Evolutionary conservation across 2,329 filamentous ascomycete genomes (phyloP).

Genomic region (Gyromitra esculenta): DNA sequence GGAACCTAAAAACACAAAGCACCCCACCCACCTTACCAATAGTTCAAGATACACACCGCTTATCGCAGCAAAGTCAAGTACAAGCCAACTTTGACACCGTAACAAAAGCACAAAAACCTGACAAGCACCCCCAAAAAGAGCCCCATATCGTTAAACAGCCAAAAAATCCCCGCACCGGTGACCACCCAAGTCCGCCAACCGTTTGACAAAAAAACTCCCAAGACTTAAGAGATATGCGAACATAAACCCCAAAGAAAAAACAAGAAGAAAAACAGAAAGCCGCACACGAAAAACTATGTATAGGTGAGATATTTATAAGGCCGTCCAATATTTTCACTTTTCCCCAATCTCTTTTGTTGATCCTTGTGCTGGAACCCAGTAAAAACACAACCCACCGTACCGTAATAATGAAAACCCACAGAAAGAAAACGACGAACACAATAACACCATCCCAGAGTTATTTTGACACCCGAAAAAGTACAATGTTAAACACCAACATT

Average conservation of each 20-base stretch:
- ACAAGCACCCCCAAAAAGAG: slow-evolving; percentile 53
- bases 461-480: slow-evolving; percentile 55
- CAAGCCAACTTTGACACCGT: slow-evolving; percentile 53
- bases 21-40: slow-evolving; percentile 44
- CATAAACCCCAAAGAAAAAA: slow-evolving; percentile 58
- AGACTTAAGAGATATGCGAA: slow-evolving; percentile 54
- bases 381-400: slow-evolving; percentile 53
- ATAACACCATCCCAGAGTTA: slow-evolving; percentile 56
- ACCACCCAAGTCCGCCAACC: slow-evolving; percentile 57
- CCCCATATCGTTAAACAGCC: slow-evolving; percentile 56
- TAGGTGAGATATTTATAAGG: slow-evolving; percentile 56
- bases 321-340: slow-evolving; percentile 54
- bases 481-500: slow-evolving; percentile 56
- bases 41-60: slow-evolving; percentile 54
- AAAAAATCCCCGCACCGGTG: slow-evolving; percentile 56
- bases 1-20: slow-evolving; percentile 51
- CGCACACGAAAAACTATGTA: slow-evolving; percentile 55
- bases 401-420: slow-evolving; percentile 47
- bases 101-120: slow-evolving; percentile 52
- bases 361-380: slow-evolving; percentile 52
- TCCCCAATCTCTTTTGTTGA: slow-evolving; percentile 51
- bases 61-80: slow-evolving; percentile 53
- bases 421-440: slow-evolving; percentile 49
- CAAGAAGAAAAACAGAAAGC: slow-evolving; percentile 50
- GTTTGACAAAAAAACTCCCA: slow-evolving; percentile 54